Base-by-base conservation (phyloP, 169 alveolate species). In the Sarcocystis neurona region DNA sequence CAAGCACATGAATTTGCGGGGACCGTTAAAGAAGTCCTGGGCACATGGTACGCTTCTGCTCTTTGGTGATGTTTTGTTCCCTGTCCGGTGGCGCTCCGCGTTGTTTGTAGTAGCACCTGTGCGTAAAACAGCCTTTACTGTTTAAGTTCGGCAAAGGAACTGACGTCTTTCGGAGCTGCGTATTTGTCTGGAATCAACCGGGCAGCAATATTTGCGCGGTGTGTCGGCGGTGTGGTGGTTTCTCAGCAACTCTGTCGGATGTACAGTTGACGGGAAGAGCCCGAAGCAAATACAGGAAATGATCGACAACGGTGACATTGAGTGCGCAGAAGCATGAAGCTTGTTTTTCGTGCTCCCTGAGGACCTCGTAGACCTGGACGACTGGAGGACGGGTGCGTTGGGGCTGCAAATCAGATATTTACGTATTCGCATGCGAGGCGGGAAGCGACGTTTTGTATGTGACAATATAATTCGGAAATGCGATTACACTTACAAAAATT, bases 1-100 rank as follows among this genome's bases (percentile, higher is more conserved):
- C 79, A 58, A 87, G 95, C 99, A 39, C 96, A 94, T 93, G 95
- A 95, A 87, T 96, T 98, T 92, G 93, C 93, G 87, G 99, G 99
- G 60, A 98, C 99, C 3, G 99, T 97, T 66, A 98, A 98, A 95
- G 99, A 98, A 93, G 93, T 98, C 85, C 94, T 98, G 63, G 99
- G 99, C 70, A 98, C 99, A n/a, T 95, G 98, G 95, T 77, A 79
- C 72, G 92, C 87, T 30, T 43, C 47, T 27, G 77, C 80, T 27
- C 44, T 0, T 44, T 72, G 32, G 70, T 12, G n/a, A 37, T 23
- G 23, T 20, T 32, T 30, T 18, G 1, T 2, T n/a, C 37, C 6
- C 15, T 20, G n/a, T 86, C 30, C 23, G 30, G 3, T 27, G 60
- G 4, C 4, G 32, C 23, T 18, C 60, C 0, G 91, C 80, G 10